phyloP scores from a whole-genome alignment of 441 rosid genomes.

The Raphanus hybrid region DNA sequence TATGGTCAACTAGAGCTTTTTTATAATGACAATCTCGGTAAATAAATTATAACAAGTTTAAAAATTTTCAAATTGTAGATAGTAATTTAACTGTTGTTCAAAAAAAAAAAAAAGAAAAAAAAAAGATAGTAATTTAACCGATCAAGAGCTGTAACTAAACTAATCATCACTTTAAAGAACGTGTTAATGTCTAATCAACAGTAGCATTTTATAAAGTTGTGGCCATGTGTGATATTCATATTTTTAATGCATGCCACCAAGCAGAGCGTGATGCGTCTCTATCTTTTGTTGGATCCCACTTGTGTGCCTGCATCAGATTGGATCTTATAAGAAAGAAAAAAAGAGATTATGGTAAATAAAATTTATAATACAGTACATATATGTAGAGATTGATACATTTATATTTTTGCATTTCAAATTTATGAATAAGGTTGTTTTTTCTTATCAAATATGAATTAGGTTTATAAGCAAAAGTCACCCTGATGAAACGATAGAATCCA shows the following conservation, averaged over 20 bases:
- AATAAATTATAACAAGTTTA: neutral
- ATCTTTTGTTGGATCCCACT: slow-evolving; percentile 42
- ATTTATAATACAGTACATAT: neutral
- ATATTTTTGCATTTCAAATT: slow-evolving; percentile 11
- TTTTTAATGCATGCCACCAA: slow-evolving; percentile 1
- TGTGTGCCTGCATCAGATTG: slow-evolving; percentile 36
- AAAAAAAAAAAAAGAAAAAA: no score
- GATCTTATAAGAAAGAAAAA: neutral
- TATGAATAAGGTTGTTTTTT: neutral
- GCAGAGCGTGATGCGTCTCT: slow-evolving; percentile 6
- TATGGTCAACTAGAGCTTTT: neutral
- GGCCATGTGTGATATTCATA: slow-evolving; percentile 2
- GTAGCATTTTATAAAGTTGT: neutral
- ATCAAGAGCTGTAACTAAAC: neutral
- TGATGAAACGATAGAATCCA: slow-evolving; percentile 31
- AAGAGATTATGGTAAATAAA: neutral
- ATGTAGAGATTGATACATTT: neutral
- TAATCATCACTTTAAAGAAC: neutral
- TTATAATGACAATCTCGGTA: neutral
- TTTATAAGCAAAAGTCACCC: slow-evolving; percentile 11
- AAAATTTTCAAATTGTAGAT: neutral
- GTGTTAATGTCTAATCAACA: neutral
- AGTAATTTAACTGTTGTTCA: neutral
- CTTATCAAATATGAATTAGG: neutral
- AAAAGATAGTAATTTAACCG: neutral